These are phyloP conservation scores for Prunus kanzakura DNA, from an alignment of 306 rosid species.

Conservation along the genomic window DNA sequence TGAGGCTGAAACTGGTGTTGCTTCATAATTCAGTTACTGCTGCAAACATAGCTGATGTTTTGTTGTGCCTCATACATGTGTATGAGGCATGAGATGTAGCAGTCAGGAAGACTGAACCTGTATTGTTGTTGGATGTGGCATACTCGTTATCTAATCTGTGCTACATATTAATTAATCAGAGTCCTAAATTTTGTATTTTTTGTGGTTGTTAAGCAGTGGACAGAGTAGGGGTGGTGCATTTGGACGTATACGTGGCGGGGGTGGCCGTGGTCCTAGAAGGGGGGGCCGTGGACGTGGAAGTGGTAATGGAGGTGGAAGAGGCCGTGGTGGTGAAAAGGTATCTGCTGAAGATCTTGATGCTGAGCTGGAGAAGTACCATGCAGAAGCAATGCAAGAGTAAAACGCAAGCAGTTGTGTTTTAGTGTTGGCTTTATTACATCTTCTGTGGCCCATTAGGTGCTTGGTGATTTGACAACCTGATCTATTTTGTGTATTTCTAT, in stretches of 20 bases:
- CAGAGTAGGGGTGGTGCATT: slow-evolving; percentile 59
- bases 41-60: not conserved
- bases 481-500: slow-evolving; percentile 51
- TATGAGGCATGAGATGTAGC: not conserved
- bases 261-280: slow-evolving; percentile 33
- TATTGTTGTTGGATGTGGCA: not conserved
- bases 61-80: not conserved
- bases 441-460: slow-evolving; percentile 43
- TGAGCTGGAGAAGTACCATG: slow-evolving; percentile 91
- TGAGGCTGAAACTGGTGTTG: not conserved
- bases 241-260: slow-evolving; percentile 53
- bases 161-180: not conserved
- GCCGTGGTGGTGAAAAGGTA: slow-evolving; percentile 66
- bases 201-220: slow-evolving; percentile 50
- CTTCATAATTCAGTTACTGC: not conserved
- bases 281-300: slow-evolving; percentile 60
- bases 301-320: slow-evolving; percentile 38
- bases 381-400: slow-evolving; percentile 71
- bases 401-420: slow-evolving; percentile 41
- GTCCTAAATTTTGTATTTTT: slow-evolving; percentile 14
- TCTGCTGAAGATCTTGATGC: slow-evolving; percentile 97
- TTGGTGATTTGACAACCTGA: slow-evolving; percentile 37
- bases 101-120: not conserved
- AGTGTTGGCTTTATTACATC: slow-evolving; percentile 38
- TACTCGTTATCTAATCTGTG: not conserved